Evolutionary conservation across 1,284 basidiomycete genomes (phyloP), one percentile per base, ranked within the genome.

Genomic region (Papiliotrema fonsecae): DNA sequence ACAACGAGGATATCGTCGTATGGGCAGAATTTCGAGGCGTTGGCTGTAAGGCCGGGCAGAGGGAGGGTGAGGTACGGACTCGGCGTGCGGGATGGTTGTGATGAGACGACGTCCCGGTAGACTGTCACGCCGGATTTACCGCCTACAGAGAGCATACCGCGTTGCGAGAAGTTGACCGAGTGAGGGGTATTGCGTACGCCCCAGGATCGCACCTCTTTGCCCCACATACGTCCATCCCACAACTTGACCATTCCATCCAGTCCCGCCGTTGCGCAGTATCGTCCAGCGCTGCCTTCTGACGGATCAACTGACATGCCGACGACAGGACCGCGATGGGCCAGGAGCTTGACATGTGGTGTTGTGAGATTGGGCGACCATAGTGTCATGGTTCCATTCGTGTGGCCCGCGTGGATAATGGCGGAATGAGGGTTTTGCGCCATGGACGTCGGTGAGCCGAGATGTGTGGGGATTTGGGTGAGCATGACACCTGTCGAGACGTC

Each of bases 171-270:
- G 14, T 63, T 55, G 1, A 77, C 45, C 1, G 58, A 61, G 4
- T 59, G 56, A 11, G 39, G 83, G 80, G 54, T 73, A 37, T 75
- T 71, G 49, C 89, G 78, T 14, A 84, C 79, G 11, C 70, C 76
- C 91, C 92, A 97, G 53, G 85, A 82, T 43, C 88, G 76, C 28
- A 96, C 81, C 2, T 85, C 82, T 24, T 86, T 85, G 58, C 87
- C 91, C 86, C 93, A 94, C 77, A 91, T 97, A 44, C 96, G 77
- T 63, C 85, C 88, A 75, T 98, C 96, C 96, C 94, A 99, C 6
- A 83, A 79, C 67, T 97, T 98, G 54, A 98, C 87, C 0, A 76
- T 81, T 0, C 91, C 88, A 61, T 98, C 96, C 56, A 86, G 77
- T 0, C 93, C 92, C 2, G 86, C 79, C 0, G 91, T 97, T 0